Base-by-base conservation (phyloP, 1,139 yeast species). In the Scheffersomyces parashehatae region DNA sequence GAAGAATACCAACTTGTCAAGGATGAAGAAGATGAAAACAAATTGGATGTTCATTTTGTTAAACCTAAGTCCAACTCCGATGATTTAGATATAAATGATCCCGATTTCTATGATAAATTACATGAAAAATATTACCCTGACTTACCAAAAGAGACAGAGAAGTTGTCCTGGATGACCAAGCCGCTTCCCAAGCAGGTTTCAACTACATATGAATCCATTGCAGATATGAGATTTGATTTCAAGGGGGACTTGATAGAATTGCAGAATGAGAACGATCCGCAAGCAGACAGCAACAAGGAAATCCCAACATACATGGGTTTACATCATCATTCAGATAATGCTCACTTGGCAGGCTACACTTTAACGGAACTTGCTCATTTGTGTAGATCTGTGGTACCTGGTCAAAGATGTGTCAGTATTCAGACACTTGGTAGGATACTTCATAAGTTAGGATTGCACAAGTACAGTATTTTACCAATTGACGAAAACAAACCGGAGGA, bases 321-420 rank as follows among this genome's bases (percentile, higher is more conserved):
- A 20, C 97, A 90, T 56, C 98, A 93, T 60, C 99, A 93, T 62
- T 79, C 97, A 0, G 89, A 86, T 20, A 82, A 85, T 43, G 97
- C 98, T 0, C 83, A 85, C 37, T 73, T 91, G 44, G 96, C 99
- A 0, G 99, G 99, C 0, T 93, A 93, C 62, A 90, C 98, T 0
- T 63, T 93, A 20, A 73, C 81, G 1, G 99, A 93, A 59, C 72
- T 93, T 41, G 86, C 87, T 0, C 95, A 86, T 55, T 75, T 89
- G 42, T 71, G 91, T 3, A 73, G 97, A 50, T 88, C 97, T 1
- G 80, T 86, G 0, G 81, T 86, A 43, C 82, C 96, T 1, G 83
- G 95, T 0, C 99, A 93, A 64, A 73, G 98, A 42, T 81, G 95
- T 49, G 77, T 93, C 16, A 90, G 97, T 20, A 83, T 91, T 32